Conservation (phyloP, 108 stramenopile genomes). For the Schizochytrium sp. region DNA sequence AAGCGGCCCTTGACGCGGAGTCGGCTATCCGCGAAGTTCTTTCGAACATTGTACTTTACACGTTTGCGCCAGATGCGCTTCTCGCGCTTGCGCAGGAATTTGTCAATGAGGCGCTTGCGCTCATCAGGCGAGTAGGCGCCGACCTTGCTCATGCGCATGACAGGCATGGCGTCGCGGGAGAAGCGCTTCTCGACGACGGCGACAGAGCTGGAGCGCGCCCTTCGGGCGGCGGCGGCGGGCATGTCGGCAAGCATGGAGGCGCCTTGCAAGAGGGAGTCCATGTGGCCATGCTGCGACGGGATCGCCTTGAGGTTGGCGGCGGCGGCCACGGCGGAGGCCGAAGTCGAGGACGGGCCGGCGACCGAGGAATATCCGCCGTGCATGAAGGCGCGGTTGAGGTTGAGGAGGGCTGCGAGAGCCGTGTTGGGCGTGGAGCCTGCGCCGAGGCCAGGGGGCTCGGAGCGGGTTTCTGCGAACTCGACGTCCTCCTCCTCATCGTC, state of each 20-base stretch:
- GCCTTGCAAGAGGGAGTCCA: neutral
- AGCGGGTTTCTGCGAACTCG: neutral
- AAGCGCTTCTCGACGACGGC: slow-evolving; percentile 7
- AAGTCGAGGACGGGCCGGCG: too few relatives aligned
- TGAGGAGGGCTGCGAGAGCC: neutral
- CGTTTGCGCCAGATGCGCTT: slow-evolving; percentile 91
- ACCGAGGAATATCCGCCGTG: neutral
- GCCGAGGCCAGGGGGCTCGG: neutral
- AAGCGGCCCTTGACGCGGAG: slow-evolving; percentile 92
- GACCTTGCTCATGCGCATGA: slow-evolving; percentile 42
- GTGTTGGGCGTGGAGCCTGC: neutral
- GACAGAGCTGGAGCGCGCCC: neutral
- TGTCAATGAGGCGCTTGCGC: slow-evolving; percentile 67
- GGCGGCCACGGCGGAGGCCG: too few relatives aligned
- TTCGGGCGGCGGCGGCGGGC: neutral
- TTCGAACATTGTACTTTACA: slow-evolving; percentile 94
- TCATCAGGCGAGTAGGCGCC: slow-evolving; percentile 91
- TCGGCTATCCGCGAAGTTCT: slow-evolving; percentile 93
- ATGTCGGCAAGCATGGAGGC: neutral
- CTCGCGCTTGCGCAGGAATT: slow-evolving; percentile 81
- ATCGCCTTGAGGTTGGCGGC: too few relatives aligned
- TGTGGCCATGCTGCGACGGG: neutral
- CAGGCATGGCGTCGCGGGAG: neutral
- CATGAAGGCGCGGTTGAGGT: neutral
- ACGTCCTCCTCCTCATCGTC: neutral